Percentiles rank a stretch among this genome's conserved stretches.
phyloP scores from a whole-genome alignment of 208 protist genomes.

The Naegleria gruberi region DNA sequence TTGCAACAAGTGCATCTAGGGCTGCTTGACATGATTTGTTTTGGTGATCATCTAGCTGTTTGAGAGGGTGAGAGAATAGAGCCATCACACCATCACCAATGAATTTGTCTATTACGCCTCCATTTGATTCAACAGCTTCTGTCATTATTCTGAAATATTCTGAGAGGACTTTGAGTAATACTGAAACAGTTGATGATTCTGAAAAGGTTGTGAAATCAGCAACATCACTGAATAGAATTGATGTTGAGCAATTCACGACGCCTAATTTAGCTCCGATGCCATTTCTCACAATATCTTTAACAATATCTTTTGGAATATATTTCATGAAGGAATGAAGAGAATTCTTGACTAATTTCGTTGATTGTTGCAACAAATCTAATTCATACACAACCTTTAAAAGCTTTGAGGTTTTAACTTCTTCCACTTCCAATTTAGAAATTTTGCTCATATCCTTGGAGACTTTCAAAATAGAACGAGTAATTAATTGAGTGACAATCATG shows the following conservation, averaged over 20 bases:
- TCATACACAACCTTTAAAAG: neutral
- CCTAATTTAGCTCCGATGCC: neutral
- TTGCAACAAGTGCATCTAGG: neutral
- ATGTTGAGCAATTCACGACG: neutral
- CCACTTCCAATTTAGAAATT: neutral
- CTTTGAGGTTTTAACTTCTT: neutral
- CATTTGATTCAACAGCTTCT: neutral
- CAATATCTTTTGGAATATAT: neutral
- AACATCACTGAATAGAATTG: slow-evolving; percentile 23
- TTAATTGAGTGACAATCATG: neutral
- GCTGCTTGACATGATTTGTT: neutral
- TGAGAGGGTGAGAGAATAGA: neutral
- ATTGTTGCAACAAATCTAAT: neutral
- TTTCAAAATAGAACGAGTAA: neutral
- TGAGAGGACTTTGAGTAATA: neutral
- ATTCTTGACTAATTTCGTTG: neutral
- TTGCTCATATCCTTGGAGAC: neutral
- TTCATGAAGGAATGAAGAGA: neutral
- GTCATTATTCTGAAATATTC: neutral
- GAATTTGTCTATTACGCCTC: slow-evolving; percentile 17
- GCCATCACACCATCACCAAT: slow-evolving; percentile 19
- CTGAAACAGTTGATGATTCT: neutral
- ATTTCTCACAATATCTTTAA: neutral
- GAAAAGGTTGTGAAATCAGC: slow-evolving; percentile 9
- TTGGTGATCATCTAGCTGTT: neutral